Evolutionary conservation across 352 stramenopile species (phyloP), one percentile per base, ranked within the genome.

Genomic region (Aphanomyces cochlioides): DNA sequence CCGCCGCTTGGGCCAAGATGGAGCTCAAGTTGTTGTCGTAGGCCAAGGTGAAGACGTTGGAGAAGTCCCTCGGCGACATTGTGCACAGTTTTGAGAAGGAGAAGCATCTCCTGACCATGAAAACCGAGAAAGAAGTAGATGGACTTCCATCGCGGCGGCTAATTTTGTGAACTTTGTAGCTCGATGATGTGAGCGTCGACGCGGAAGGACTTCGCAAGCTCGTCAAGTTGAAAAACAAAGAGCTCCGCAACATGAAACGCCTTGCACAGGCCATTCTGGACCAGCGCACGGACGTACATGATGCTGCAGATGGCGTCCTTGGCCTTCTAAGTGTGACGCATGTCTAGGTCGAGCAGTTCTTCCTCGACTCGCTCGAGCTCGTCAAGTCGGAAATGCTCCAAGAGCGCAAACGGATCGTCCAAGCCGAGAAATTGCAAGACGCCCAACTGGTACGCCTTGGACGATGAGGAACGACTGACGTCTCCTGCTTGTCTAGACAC

Each of bases 181-280:
- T 89, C 5, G 89, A 97, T 60, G 90, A 97, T 37, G 77, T 95
- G 73, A 79, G 77, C 8, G 74, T 98, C 21, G 93, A 98, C 73
- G 79, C 83, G 6, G 83, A 94, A 7, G 93, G 87, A 4, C 78
- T 98, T 28, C 80, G 89, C 17, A 80, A 92, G 58, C 75, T 98
- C 19, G 66, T 98, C 34, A 77, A 81, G 12, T 78, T 98, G 17
- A 98, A 98, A 72, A 97, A 98, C 77, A 93, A 94, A 66, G 94
- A 98, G 82, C 76, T 98, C 41, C 80, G 85, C 13, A 92, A 95
- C 61, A 77, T 98, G 41, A 80, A 90, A 36, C 81, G 82, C 41
- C 85, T 98, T 13, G 84, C 91, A 5, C 84, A 98, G 70, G 93
- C 84, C 13, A 95, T 98, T 54, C 76, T 98, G 45, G 83, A 92